Conservation (phyloP, 176 grass and related monocot genomes). For the Alopecurus myosuroides region DNA sequence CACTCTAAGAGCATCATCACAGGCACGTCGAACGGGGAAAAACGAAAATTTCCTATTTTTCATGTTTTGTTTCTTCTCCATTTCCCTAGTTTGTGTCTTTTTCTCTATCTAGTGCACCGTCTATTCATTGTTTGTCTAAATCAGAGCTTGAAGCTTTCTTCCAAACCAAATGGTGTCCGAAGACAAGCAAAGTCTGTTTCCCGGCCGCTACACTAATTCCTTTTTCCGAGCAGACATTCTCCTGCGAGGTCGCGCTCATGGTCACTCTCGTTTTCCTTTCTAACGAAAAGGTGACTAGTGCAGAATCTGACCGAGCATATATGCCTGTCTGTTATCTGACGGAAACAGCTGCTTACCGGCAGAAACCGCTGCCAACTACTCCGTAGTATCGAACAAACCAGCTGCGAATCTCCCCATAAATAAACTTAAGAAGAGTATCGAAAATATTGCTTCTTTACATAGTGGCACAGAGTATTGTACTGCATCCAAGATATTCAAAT, state of each 20-base stretch:
- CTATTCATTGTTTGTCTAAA: not conserved
- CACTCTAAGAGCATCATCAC: too few relatives aligned
- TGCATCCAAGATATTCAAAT: not conserved
- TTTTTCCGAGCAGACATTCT: not conserved
- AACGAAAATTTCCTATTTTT: too few relatives aligned
- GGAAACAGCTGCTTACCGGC: not conserved
- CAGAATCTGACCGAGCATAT: not conserved
- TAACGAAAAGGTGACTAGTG: not conserved
- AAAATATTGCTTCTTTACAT: not conserved
- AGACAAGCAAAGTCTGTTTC: not conserved
- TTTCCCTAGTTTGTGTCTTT: not conserved
- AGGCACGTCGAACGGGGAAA: too few relatives aligned
- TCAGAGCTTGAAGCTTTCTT: not conserved
- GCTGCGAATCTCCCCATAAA: not conserved
- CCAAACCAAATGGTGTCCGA: not conserved
- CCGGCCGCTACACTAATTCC: not conserved
- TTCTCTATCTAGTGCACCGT: not conserved
- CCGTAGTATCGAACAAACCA: not conserved
- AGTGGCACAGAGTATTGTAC: not conserved
- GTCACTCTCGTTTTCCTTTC: not conserved
- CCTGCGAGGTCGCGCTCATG: not conserved
- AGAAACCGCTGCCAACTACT: not conserved
- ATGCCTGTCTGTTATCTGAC: not conserved
- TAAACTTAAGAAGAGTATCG: not conserved
- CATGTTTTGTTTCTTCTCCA: too few relatives aligned